Conservation (phyloP, 495 filamentous ascomycete species). For the Trichoderma erinaceum region DNA sequence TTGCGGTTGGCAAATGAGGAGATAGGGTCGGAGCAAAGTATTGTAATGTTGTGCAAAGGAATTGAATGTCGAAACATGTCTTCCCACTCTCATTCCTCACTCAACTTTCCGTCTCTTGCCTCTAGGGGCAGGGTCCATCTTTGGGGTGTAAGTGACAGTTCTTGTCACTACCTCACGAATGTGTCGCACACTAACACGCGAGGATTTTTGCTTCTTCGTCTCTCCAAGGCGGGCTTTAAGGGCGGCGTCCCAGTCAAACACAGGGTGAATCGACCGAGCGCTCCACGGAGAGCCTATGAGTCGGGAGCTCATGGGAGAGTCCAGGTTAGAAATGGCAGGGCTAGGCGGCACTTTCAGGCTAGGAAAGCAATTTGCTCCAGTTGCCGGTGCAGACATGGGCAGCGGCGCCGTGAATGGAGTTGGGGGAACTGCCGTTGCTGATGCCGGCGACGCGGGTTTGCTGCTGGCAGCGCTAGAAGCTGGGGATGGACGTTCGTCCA, state of each 20-base stretch:
- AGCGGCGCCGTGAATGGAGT: conserved; percentile 36
- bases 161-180: conserved; percentile 68
- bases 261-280: conserved; percentile 49
- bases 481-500: conserved; percentile 31
- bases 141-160: conserved; percentile 67
- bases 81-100: conserved; percentile 21
- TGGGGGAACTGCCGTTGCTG: conserved; percentile 25
- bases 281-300: conserved; percentile 37
- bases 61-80: not conserved
- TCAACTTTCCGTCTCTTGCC: conserved; percentile 70
- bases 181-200: conserved; percentile 46
- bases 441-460: not conserved
- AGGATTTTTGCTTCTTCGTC: conserved; percentile 30
- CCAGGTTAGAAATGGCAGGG: conserved; percentile 45
- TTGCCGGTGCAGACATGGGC: conserved; percentile 55
- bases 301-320: conserved; percentile 33
- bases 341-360: conserved; percentile 56
- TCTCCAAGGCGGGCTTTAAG: conserved; percentile 38
- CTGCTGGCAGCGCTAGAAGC: conserved; percentile 9
- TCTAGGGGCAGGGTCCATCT: conserved; percentile 65
- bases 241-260: conserved; percentile 57
- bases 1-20: not conserved
- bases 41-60: not conserved
- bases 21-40: not conserved
- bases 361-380: conserved; percentile 39